Evolutionary conservation across 1,139 yeast species (phyloP).

Genomic region (Suhomyces coccinellae): DNA sequence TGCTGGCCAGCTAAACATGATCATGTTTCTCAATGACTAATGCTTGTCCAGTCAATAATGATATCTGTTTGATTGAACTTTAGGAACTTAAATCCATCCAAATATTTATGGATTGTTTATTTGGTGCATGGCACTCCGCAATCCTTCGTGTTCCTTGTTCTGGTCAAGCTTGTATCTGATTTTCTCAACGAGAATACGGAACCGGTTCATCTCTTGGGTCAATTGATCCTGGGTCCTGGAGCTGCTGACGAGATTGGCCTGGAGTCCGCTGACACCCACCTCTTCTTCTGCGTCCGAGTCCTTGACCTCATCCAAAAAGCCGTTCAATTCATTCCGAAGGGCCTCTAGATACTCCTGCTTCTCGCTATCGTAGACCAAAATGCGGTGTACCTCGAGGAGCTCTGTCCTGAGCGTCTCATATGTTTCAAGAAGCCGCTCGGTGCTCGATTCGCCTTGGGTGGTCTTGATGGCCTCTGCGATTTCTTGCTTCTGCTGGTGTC

Average conservation of each 20-base stretch:
- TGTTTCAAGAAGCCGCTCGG: constrained; percentile 17
- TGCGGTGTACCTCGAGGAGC: constrained; percentile 20
- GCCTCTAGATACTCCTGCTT: constrained; percentile 30
- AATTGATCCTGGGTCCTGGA: constrained; percentile 13
- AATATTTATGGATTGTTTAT: constrained; percentile 12
- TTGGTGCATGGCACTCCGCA: constrained; percentile 3
- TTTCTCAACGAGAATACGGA: constrained; percentile 36
- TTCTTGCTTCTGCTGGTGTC: not conserved
- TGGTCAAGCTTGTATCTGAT: constrained; percentile 13
- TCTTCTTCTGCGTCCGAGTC: constrained; percentile 1
- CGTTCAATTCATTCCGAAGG: constrained; percentile 19
- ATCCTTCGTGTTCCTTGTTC: not conserved
- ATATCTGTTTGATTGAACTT: too few relatives aligned
- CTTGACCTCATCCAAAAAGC: constrained; percentile 9
- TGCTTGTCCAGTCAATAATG: too few relatives aligned
- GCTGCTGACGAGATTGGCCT: constrained; percentile 16
- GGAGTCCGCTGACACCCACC: constrained; percentile 11
- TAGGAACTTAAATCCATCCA: too few relatives aligned
- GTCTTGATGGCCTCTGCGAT: constrained; percentile 1
- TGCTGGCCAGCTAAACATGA: too few relatives aligned
- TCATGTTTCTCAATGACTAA: too few relatives aligned
- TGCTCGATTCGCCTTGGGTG: not conserved
- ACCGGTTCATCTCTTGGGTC: constrained; percentile 28
- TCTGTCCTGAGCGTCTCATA: constrained; percentile 28
- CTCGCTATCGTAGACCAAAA: constrained; percentile 27